Conservation (phyloP, 78 protist genomes). For the Capsaspora owczarzaki region DNA sequence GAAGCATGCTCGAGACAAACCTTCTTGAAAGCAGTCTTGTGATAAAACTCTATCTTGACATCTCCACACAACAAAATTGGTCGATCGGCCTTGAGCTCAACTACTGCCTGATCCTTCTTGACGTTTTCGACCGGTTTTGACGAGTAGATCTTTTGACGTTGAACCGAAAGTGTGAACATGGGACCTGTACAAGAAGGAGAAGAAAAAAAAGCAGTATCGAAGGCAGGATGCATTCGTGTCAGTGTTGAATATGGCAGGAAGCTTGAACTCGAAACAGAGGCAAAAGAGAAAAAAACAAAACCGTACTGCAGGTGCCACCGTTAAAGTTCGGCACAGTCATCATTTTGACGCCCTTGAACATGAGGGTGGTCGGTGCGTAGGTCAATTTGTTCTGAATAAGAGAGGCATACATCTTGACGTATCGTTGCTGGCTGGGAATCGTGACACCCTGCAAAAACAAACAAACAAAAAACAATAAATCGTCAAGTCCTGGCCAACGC, state of each 20-base stretch:
- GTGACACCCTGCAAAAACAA: conserved; percentile 59
- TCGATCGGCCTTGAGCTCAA: background rate
- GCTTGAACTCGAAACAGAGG: background rate
- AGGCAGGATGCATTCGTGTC: no score
- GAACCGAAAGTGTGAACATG: background rate
- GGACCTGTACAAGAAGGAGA: background rate
- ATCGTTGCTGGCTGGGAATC: conserved; percentile 68
- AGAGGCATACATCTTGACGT: conserved; percentile 53
- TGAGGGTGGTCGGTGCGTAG: background rate
- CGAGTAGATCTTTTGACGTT: background rate
- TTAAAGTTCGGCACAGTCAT: background rate
- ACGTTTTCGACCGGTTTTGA: background rate
- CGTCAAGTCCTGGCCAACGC: no score
- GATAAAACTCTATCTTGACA: background rate
- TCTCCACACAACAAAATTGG: background rate
- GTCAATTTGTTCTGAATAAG: background rate
- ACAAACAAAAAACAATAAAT: background rate
- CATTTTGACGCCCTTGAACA: background rate
- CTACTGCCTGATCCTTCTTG: background rate
- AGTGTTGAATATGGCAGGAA: no score
- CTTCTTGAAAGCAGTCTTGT: background rate
- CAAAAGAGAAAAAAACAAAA: background rate
- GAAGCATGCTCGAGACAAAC: background rate
- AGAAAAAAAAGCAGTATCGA: background rate
- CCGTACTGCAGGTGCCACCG: background rate